Evolutionary conservation across 31 red algal genomes (phyloP).

Genomic region (Odonthalia washingtoniensis): DNA sequence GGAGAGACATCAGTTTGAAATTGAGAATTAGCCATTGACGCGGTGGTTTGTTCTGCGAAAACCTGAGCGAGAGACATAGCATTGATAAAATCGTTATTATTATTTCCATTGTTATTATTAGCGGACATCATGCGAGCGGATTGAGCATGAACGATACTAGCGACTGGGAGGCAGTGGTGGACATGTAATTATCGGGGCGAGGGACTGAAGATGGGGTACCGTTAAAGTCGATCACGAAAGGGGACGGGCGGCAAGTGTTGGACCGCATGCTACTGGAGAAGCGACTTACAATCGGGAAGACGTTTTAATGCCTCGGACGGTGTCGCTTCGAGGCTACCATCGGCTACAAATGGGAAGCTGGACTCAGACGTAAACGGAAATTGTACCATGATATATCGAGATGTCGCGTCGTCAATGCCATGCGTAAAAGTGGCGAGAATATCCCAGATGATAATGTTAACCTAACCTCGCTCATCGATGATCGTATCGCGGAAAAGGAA

Average conservation of each 20-base stretch:
- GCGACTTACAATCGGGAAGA: slow-evolving; percentile 67
- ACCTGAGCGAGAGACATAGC: neutral
- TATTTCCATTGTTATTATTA: neutral
- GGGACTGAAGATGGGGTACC: slow-evolving; percentile 67
- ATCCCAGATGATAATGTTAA: slow-evolving; percentile 58
- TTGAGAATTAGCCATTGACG: neutral
- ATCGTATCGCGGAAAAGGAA: no score
- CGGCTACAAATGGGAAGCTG: slow-evolving; percentile 64
- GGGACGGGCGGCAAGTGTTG: slow-evolving; percentile 56
- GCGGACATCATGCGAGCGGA: no score
- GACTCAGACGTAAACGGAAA: slow-evolving; percentile 62
- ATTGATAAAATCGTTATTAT: neutral
- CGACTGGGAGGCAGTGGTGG: slow-evolving; percentile 74
- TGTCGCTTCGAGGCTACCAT: slow-evolving; percentile 63
- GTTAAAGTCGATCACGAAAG: slow-evolving; percentile 51
- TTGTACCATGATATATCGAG: slow-evolving; percentile 76
- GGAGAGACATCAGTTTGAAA: neutral
- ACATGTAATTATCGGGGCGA: slow-evolving; percentile 59
- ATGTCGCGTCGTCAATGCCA: slow-evolving; percentile 69
- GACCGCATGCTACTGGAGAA: slow-evolving; percentile 78
- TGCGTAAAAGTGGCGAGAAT: slow-evolving; percentile 52
- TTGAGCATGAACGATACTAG: slow-evolving; percentile 18
- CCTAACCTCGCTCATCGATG: no score
- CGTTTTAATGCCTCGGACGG: slow-evolving; percentile 58
- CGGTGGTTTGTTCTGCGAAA: neutral